Percentiles rank a stretch among this genome's conserved stretches.
Evolutionary conservation across 345 rosid species (phyloP).

Genomic region (Linum tenue): DNA sequence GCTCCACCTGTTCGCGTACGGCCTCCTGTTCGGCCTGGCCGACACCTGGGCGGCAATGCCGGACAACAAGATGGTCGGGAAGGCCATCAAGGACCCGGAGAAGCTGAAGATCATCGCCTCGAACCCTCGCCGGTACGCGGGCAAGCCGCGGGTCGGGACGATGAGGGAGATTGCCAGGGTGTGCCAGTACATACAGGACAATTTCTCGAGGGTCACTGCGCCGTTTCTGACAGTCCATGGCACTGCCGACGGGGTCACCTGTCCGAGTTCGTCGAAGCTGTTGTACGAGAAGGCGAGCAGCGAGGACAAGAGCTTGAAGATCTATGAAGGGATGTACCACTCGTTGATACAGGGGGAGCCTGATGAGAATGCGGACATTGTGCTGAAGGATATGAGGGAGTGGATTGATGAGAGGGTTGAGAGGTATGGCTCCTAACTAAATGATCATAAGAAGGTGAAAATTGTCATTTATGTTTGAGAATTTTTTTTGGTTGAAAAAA

Average conservation of each 20-base stretch:
- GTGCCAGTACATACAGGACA: slow-evolving; percentile 70
- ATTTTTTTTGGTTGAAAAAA: no score
- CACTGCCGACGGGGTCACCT: slow-evolving; percentile 71
- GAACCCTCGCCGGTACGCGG: slow-evolving; percentile 75
- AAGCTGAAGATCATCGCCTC: slow-evolving; percentile 79
- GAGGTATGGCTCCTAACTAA: slow-evolving; percentile 39
- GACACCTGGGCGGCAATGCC: slow-evolving; percentile 98
- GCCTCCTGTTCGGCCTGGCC: slow-evolving; percentile 77
- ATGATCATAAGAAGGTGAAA: not conserved
- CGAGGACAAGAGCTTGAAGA: slow-evolving; percentile 62
- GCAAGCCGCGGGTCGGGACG: slow-evolving; percentile 85
- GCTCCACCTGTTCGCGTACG: slow-evolving; percentile 53
- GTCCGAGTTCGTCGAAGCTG: slow-evolving; percentile 61
- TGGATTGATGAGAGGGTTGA: slow-evolving; percentile 85
- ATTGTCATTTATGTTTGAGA: no score
- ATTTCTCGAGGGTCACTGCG: slow-evolving; percentile 45
- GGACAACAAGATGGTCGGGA: slow-evolving; percentile 74
- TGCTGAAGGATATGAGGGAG: slow-evolving; percentile 84
- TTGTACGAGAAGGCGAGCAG: slow-evolving; percentile 72
- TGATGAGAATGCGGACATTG: slow-evolving; percentile 58
- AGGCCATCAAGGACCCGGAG: slow-evolving; percentile 70
- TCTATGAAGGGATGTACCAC: slow-evolving; percentile 93
- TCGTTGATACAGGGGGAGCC: slow-evolving; percentile 91
- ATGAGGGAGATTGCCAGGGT: slow-evolving; percentile 79
- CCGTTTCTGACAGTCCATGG: slow-evolving; percentile 77